phyloP scores from a whole-genome alignment of 306 rosid genomes.

The Dryas drummondii region DNA sequence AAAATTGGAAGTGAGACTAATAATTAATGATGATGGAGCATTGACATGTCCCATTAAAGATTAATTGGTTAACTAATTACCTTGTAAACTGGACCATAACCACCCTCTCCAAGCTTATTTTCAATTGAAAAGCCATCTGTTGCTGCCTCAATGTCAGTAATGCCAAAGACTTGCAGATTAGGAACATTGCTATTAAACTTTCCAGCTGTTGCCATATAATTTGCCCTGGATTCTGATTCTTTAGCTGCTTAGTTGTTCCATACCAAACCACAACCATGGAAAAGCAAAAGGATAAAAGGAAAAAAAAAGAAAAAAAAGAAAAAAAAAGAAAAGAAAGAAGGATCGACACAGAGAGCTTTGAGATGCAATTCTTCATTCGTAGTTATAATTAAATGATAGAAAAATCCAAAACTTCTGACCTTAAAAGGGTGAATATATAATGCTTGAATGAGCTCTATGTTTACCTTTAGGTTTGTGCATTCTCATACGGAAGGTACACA shows the following conservation, averaged over 20 bases:
- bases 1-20: no score
- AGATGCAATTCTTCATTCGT: no score
- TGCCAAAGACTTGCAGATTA: conserved; percentile 27
- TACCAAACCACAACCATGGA: no score
- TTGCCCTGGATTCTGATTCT: conserved; percentile 7
- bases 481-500: not conserved
- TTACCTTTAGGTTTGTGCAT: conserved; percentile 11
- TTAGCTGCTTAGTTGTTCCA: not conserved
- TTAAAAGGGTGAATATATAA: not conserved
- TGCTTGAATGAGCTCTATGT: not conserved
- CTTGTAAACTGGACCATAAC: conserved; percentile 56
- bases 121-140: conserved; percentile 32
- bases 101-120: conserved; percentile 58
- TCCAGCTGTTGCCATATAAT: conserved; percentile 11
- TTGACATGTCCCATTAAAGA: no score
- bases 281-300: no score
- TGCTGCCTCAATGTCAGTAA: conserved; percentile 29
- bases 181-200: conserved; percentile 26
- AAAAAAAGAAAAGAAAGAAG: not conserved
- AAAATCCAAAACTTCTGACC: not conserved
- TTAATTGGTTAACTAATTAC: not conserved
- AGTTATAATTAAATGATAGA: not conserved
- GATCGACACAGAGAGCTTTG: not conserved
- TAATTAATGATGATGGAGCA: not conserved
- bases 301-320: no score